phyloP scores from a whole-genome alignment of 495 filamentous ascomycete species.

The Penicillium alfredii region DNA sequence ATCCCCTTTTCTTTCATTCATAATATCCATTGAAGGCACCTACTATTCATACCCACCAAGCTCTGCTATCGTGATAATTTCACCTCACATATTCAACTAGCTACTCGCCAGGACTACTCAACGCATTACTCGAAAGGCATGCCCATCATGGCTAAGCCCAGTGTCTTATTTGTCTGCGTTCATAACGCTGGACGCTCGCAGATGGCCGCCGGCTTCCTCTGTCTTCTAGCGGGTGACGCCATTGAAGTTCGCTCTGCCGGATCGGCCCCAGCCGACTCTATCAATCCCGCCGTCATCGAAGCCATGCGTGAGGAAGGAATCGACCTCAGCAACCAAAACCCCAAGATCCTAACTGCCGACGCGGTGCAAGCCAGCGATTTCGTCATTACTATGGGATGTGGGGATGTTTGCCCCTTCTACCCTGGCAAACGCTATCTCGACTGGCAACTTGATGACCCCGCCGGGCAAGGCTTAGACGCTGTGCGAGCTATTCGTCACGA shows the following conservation, averaged over 20 bases:
- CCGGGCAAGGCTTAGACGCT: constrained; percentile 18
- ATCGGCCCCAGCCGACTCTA: constrained; percentile 22
- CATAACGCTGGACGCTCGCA: constrained; percentile 29
- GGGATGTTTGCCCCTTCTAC: constrained; percentile 25
- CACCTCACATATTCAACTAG: constrained; percentile 6
- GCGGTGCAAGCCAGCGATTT: constrained; percentile 21
- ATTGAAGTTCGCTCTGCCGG: constrained; percentile 26
- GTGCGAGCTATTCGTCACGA: constrained; percentile 17
- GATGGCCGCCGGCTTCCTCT: constrained; percentile 27
- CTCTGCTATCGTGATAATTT: constrained; percentile 8
- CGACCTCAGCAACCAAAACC: constrained; percentile 20
- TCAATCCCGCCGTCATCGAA: constrained; percentile 22
- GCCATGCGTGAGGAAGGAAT: constrained; percentile 32
- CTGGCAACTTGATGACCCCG: constrained; percentile 25
- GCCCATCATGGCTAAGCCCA: constrained; percentile 19
- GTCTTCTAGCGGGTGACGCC: constrained; percentile 19
- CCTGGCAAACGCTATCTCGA: constrained; percentile 26
- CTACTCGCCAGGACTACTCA: constrained; percentile 4
- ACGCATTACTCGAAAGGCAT: constrained; percentile 8
- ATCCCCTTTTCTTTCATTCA: background rate
- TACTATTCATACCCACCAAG: constrained; percentile 6
- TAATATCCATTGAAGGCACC: constrained; percentile 5
- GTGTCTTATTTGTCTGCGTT: constrained; percentile 26
- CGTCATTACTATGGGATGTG: constrained; percentile 29
- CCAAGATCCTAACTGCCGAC: constrained; percentile 22